Evolutionary conservation across 768 basidiomycete species (phyloP), one percentile per base, ranked within the genome.

Genomic region (Leccinum boreale): DNA sequence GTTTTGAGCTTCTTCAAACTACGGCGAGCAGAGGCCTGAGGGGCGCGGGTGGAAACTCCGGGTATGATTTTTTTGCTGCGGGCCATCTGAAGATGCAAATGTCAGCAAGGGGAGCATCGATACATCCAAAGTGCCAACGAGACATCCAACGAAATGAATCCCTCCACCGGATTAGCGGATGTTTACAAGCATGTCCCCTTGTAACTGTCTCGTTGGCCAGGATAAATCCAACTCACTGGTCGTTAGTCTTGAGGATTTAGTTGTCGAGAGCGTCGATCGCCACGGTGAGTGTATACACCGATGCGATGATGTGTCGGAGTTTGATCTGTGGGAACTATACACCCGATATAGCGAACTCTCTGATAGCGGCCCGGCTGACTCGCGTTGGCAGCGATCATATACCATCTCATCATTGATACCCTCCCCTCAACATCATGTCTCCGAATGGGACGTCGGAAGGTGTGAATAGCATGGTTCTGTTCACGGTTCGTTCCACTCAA

Each of bases 1-100:
- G 90, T 94, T 86, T 90, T 90, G 71, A 68, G 74, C 73, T 89
- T 89, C 84, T 93, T 89, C 68, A 93, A 85, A 67, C 86, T 85
- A 72, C 93, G 90, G 73, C 86, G 86, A 66, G 88, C 81, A 74
- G 77, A 83, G 67, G 92, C 87, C 74, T 87, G 86, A 55, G 91
- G 91, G 68, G 89, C 85, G 64, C 92, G 92, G 73, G 90, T 79
- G 70, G 90, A 83, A 74, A 94, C 78, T 72, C 88, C 82, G 65
- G 89, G 84, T 73, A 84, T 86, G 75, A 94, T 78, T 80, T 90
- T 85, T 79, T 90, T 89, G 75, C 81, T 89, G 78, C 90, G 87
- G 76, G 89, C 89, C 90, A 92, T 92, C 86, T 87, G 74, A 57
- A 58, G 62, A 54, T n/a, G 57, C 24, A 21, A 35, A 5, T 24